phyloP scores from a whole-genome alignment of 345 rosid species.

The Arabidopsis thaliana region TAIR10.1 NC_003070.9:29614001-29614500 shows the following conservation, averaged over 20 bases:
- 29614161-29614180: constrained; percentile 17
- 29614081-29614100: constrained; percentile 11
- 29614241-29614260: constrained; percentile 18
- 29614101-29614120: constrained; percentile 20
- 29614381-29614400: background rate
- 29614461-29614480: background rate
- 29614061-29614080: background rate
- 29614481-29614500: background rate
- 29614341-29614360: background rate
- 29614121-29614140: background rate
- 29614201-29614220: background rate
- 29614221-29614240: constrained; percentile 22
- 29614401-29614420: background rate
- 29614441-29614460: constrained; percentile 9
- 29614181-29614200: constrained; percentile 20
- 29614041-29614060: background rate
- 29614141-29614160: background rate
- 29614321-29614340: background rate
- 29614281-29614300: background rate
- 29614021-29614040: constrained; percentile 28
- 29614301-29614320: constrained; percentile 17
- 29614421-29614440: background rate
- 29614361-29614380: background rate
- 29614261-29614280: background rate
- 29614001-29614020: constrained; percentile 7